Evolutionary conservation across 2,329 filamentous ascomycete species (phyloP), one percentile per base, ranked within the genome.

Genomic region (Cytospora paraplurivora): DNA sequence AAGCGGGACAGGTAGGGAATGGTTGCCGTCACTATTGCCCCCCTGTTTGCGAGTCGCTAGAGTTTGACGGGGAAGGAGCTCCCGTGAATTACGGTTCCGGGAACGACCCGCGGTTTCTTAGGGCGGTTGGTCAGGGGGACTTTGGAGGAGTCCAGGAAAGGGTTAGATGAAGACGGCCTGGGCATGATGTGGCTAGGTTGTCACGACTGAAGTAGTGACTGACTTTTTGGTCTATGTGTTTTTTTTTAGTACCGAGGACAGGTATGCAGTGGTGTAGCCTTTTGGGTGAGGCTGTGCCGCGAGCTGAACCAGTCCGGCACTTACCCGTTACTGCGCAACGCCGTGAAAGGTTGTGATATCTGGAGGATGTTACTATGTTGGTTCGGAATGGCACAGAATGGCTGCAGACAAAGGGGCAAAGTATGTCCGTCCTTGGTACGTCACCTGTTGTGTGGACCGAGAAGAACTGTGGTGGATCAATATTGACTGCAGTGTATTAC

Each of bases 11-110:
- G 35, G 58, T 54, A 34, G 17, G 41, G 37, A 49, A 38, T 38
- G 59, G 59, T 49, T 61, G 59, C 51, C 59, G 59, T 61, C 41
- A 61, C 38, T 53, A 19, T 41, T 61, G 59, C 59, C 50, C 44
- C 44, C n/a, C 8, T 17, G 27, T 27, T 27, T 7, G 15, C 44
- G 44, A 21, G 59, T 55, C 10, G 19, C 59, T 53, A 53, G 53
- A 41, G 51, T 61, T 49, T 12, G 37, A 38, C 34, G 59, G n/a
- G n/a, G 41, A 47, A 54, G 37, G 59, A 27, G 51, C 38, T 55
- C 44, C 44, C 44, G 44, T 21, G 44, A 21, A 21, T 47, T 47
- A 47, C 44, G 12, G 4, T 27, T 19, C 19, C 7, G 44, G n/a
- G 44, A 47, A 19, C 44, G 44, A 21, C 44, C 44, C n/a, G 44